A percentile compares a stretch with the other conserved stretches of the same genome.
Evolutionary conservation across 2,329 filamentous ascomycete species (phyloP).

Genomic region (Sporothrix sp.): DNA sequence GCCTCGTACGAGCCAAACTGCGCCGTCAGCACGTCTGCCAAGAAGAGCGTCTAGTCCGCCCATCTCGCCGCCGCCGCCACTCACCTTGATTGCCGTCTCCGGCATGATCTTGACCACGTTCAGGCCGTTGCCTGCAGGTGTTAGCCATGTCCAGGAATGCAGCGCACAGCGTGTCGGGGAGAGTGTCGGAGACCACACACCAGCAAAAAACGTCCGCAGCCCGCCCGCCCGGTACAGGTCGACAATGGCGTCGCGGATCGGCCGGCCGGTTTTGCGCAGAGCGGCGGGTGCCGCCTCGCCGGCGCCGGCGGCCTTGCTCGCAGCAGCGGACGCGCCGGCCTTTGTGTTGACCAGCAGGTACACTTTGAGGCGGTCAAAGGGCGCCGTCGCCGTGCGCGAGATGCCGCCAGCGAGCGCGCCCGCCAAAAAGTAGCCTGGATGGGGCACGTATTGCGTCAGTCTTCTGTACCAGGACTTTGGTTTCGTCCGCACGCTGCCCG

Average conservation of each 20-base stretch:
- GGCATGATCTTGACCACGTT: constrained; percentile 99
- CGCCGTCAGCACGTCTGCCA: background rate
- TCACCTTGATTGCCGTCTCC: constrained; percentile 82
- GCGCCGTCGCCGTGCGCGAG: constrained; percentile 89
- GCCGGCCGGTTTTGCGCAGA: constrained; percentile 54
- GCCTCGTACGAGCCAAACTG: constrained; percentile 92
- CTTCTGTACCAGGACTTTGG: constrained; percentile 20
- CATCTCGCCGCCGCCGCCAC: too few species aligned
- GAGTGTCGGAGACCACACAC: constrained; percentile 38
- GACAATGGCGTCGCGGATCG: constrained; percentile 62
- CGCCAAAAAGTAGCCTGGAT: constrained; percentile 96
- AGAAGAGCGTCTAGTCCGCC: too few species aligned
- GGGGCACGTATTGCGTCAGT: constrained; percentile 62
- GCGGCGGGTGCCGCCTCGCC: constrained; percentile 57
- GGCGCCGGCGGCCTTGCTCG: constrained; percentile 56
- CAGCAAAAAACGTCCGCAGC: constrained; percentile 82
- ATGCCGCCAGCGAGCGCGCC: constrained; percentile 91
- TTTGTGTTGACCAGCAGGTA: constrained; percentile 89
- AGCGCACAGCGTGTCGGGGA: background rate
- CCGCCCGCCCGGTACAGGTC: constrained; percentile 82
- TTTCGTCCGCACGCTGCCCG: background rate
- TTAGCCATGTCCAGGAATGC: constrained; percentile 5
- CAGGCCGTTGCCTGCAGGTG: constrained; percentile 73
- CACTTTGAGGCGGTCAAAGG: constrained; percentile 92
- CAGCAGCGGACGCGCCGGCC: background rate